Percentiles rank a stretch among this genome's conserved stretches.
Conservation (phyloP, 495 filamentous ascomycete species). For the Trichoderma parareesei region DNA sequence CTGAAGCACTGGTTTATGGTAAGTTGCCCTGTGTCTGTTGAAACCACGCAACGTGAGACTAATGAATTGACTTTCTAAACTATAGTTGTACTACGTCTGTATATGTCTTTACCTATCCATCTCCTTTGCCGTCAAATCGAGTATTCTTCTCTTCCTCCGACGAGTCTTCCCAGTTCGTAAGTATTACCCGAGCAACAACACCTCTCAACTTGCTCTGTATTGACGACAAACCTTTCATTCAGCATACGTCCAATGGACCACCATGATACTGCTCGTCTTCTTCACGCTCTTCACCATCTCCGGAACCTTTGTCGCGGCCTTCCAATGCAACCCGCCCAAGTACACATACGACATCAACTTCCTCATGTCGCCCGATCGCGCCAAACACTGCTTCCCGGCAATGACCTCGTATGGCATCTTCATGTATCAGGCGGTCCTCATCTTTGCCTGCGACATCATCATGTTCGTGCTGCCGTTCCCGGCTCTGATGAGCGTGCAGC, state of each 20-base stretch:
- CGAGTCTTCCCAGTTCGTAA: slow-evolving; percentile 12
- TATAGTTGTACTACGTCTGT: slow-evolving; percentile 15
- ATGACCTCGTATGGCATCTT: slow-evolving; percentile 9
- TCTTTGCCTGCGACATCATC: slow-evolving; percentile 13
- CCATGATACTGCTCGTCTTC: slow-evolving; percentile 5
- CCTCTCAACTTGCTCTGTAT: not conserved
- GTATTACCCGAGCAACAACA: not conserved
- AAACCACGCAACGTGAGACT: too few relatives aligned
- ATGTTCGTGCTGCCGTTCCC: slow-evolving; percentile 12
- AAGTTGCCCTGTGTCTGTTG: not conserved
- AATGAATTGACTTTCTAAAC: not conserved
- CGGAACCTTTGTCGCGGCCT: slow-evolving; percentile 12
- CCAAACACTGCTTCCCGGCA: slow-evolving; percentile 11
- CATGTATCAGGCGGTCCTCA: slow-evolving; percentile 11
- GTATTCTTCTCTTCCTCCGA: slow-evolving; percentile 12
- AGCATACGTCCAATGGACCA: slow-evolving; percentile 10
- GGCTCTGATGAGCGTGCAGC: slow-evolving; percentile 7
- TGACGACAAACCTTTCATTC: not conserved
- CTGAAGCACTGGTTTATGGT: slow-evolving; percentile 14
- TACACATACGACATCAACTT: slow-evolving; percentile 14
- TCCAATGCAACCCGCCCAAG: slow-evolving; percentile 15
- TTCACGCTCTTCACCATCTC: slow-evolving; percentile 2
- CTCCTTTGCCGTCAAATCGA: slow-evolving; percentile 13
- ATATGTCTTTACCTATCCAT: slow-evolving; percentile 10
- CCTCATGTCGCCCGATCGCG: slow-evolving; percentile 11